Conservation (phyloP, 169 alveolate species). For the Plasmodium coatneyi region DNA sequence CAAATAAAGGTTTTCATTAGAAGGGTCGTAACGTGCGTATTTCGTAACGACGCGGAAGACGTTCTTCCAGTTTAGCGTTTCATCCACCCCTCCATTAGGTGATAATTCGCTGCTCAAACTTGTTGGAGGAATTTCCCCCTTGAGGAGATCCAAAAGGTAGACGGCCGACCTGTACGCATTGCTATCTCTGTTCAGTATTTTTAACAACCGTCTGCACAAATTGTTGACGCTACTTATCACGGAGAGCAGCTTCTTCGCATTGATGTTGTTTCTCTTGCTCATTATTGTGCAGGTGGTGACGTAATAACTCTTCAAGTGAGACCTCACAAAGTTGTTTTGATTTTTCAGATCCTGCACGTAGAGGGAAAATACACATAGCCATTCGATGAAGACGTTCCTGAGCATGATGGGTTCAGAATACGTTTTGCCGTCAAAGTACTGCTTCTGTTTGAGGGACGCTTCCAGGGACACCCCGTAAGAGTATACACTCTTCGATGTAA, state of each 20-base stretch:
- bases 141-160: slow-evolving; percentile 1
- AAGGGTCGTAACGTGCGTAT: slow-evolving; percentile 6
- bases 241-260: slow-evolving; percentile 27
- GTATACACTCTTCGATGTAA: slow-evolving; percentile 23
- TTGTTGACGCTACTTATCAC: slow-evolving; percentile 33
- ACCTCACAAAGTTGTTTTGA: neutral
- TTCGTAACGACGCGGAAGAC: slow-evolving; percentile 21
- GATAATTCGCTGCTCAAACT: neutral
- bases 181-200: neutral
- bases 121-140: neutral
- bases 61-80: neutral
- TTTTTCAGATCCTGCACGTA: slow-evolving; percentile 16
- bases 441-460: slow-evolving; percentile 15
- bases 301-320: slow-evolving; percentile 3
- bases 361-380: slow-evolving; percentile 26
- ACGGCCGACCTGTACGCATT: slow-evolving; percentile 21
- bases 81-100: neutral
- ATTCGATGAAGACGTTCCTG: slow-evolving; percentile 34
- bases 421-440: slow-evolving; percentile 34
- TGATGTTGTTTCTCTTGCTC: slow-evolving; percentile 15
- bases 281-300: slow-evolving; percentile 25
- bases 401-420: slow-evolving; percentile 43
- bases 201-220: slow-evolving; percentile 10
- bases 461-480: slow-evolving; percentile 21
- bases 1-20: slow-evolving; percentile 28